These are phyloP conservation scores for Botrytis pseudocinerea DNA, from an alignment of 2,329 filamentous ascomycete species.

Conservation along the genomic window DNA sequence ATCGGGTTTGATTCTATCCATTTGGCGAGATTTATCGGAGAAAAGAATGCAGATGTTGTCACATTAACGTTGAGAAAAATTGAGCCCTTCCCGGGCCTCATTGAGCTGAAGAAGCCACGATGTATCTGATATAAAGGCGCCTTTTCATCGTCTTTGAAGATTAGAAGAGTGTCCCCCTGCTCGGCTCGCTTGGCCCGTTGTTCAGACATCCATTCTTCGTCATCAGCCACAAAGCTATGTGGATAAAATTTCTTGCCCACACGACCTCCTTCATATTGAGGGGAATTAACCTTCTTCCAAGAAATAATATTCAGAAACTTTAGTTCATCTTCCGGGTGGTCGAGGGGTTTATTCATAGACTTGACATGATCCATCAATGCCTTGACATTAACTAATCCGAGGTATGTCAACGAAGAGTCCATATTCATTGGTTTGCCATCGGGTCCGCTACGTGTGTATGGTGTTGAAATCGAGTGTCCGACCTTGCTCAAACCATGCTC, in stretches of 20 bases:
- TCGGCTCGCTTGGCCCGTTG: neutral
- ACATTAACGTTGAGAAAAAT: slow-evolving; percentile 27
- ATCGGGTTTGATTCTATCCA: neutral
- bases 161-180: neutral
- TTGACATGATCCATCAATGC: neutral
- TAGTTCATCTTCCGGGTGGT: neutral
- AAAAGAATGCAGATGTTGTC: slow-evolving; percentile 15
- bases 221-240: neutral
- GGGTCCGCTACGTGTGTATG: neutral
- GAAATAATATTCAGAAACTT: slow-evolving; percentile 27
- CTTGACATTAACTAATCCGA: neutral
- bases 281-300: slow-evolving; percentile 23
- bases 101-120: slow-evolving; percentile 26
- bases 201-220: neutral
- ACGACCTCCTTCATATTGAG: slow-evolving; percentile 1
- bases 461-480: neutral
- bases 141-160: neutral
- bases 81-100: slow-evolving; percentile 23
- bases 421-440: neutral
- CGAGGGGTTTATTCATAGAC: neutral
- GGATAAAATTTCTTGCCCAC: slow-evolving; percentile 27
- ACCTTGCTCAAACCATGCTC: neutral
- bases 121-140: slow-evolving; percentile 3
- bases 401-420: neutral
- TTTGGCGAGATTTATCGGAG: neutral